Evolutionary conservation across 306 rosid genomes (phyloP), one percentile per base, ranked within the genome.

Genomic region (Pterocarpus macrocarpus): DNA sequence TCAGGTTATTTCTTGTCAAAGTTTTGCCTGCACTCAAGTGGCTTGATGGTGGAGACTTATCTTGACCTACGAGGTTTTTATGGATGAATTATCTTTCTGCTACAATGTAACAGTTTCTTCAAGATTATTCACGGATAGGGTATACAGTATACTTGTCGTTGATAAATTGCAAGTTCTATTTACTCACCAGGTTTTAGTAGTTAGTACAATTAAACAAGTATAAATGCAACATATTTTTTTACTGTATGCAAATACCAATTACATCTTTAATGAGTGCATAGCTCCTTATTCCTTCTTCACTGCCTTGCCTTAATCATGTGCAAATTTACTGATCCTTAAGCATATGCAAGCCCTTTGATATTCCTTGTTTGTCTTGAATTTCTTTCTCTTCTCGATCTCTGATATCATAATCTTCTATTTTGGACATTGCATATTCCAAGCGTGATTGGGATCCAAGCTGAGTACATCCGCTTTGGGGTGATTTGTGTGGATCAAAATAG

Each of bases 1-100:
- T 93, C 56, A 85, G 66, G 59, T 88, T 87, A 35, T 92, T 92
- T 86, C 73, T 90, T 47, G 84, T 82, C 77, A 87, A 85, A 88
- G 85, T 87, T 71, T 62, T 92, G 83, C 93, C 97, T 63, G 78
- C 85, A 33, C 79, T 81, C 9, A 78, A 72, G 76, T 77, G 71
- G 55, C 56, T 84, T 32, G 83, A 84, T 79, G 83, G 73, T 47
- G 84, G 17, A 33, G 83, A 84, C 57, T 68, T 84, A 67, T 58
- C 61, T 58, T 84, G 87, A 84, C 36, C 22, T 58, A 65, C 22
- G 61, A 55, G 71, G 71, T 28, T 38, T 39, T n/a, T 41, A 39
- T n/a, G 10, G 33, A 66, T 16, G 14, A 38, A 65, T 2, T 38
- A 2, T 39, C 30, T 66, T 66, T 41, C 71, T 66, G 50, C 71